These are phyloP conservation scores for Gossypium bickii DNA, from an alignment of 345 rosid genomes.

Conservation along the genomic window DNA sequence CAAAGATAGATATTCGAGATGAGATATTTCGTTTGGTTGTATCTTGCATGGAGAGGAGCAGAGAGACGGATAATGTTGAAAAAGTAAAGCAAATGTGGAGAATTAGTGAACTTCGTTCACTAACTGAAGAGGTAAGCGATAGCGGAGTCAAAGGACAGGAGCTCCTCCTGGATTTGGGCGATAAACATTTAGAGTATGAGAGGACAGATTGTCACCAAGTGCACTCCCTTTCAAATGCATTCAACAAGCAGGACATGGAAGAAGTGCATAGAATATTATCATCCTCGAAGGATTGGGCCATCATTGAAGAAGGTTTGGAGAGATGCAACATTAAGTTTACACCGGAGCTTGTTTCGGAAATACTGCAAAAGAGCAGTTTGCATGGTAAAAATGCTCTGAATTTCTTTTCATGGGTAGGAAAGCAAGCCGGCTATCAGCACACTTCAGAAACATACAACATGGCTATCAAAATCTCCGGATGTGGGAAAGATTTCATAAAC, in stretches of 20 bases:
- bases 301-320: slow-evolving; percentile 47
- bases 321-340: slow-evolving; percentile 47
- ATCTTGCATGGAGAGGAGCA: slow-evolving; percentile 53
- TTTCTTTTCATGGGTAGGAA: slow-evolving; percentile 69
- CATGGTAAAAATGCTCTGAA: slow-evolving; percentile 55
- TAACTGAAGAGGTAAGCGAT: slow-evolving; percentile 15
- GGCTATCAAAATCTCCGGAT: slow-evolving; percentile 74
- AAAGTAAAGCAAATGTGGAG: slow-evolving; percentile 48
- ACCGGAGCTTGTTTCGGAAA: slow-evolving; percentile 50
- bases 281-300: slow-evolving; percentile 30
- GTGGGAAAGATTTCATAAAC: slow-evolving; percentile 73
- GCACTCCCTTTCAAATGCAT: slow-evolving; percentile 25
- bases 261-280: slow-evolving; percentile 43
- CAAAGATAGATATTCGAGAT: slow-evolving; percentile 39
- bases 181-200: slow-evolving; percentile 14
- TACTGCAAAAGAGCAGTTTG: slow-evolving; percentile 38
- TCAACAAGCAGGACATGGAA: slow-evolving; percentile 36
- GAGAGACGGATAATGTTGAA: slow-evolving; percentile 46
- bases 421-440: slow-evolving; percentile 56
- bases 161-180: slow-evolving; percentile 14
- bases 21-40: slow-evolving; percentile 52
- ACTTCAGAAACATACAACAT: slow-evolving; percentile 74
- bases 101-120: slow-evolving; percentile 19
- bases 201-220: slow-evolving; percentile 14
- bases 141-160: slow-evolving; percentile 15